Evolutionary conservation across 495 filamentous ascomycete species (phyloP), one percentile per base, ranked within the genome.

Genomic region (Neurospora sp.): DNA sequence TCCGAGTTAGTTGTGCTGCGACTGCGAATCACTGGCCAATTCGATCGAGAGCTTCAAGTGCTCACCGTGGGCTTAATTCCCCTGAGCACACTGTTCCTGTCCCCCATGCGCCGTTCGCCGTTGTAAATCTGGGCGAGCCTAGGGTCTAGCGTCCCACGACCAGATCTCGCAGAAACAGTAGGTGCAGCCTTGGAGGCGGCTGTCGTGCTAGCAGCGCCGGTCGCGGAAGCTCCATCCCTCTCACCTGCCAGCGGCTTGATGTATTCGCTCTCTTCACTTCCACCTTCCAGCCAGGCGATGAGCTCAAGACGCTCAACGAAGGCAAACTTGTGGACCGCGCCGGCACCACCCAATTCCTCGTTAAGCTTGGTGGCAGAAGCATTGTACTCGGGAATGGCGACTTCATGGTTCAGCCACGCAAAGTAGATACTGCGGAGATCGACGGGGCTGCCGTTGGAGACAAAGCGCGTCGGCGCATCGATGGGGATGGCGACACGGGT

Each of bases 401-500:
- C 88, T 84, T 98, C 94, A 80, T 93, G 93, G 80, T 97, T 95
- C 79, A 91, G 86, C 92, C 93, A 99, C 70, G 93, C 92, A 74
- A 98, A 96, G 83, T 93, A 97, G 83, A 98, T 94, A 82, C 90
- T 93, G 80, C 96, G 93, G 46, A 99, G 87, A 80, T 97, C 92
- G 74, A 98, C 90, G 1, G 92, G 85, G 59, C 89, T 88, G 71
- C 77, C 74, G 46, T 87, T 83, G 42, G 88, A 87, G 69, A 91
- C 84, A 85, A 98, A 98, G 74, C 96, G 93, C 53, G 96, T 98
- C 12, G 89, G 86, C 11, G 90, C 86, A 66, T 88, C 88, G 75
- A 99, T 88, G 3, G 92, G 85, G 71, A 97, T 85, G n/a, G 89
- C 83, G 48, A 91, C 85, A 69, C 88, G 89, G 8, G 84, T 74